Conservation (phyloP, 495 filamentous ascomycete genomes). For the Entonaema liquescens region DNA sequence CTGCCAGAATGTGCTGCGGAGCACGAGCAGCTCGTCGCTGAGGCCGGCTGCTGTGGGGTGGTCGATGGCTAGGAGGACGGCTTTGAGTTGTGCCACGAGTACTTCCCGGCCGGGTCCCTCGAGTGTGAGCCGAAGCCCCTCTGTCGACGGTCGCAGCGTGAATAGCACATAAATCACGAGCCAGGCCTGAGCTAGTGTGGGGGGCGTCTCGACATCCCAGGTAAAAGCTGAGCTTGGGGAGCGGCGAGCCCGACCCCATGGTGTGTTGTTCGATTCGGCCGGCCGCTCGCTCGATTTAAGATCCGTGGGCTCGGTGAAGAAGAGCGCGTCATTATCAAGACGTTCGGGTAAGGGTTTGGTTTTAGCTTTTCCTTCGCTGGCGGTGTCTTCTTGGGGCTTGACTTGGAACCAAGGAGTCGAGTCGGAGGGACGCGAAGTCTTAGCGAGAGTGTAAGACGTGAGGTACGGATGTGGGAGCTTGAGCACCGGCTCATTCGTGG, state of each 20-base stretch:
- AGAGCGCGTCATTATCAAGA: constrained; percentile 50
- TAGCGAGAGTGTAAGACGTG: constrained; percentile 52
- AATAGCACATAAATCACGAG: constrained; percentile 67
- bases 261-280: constrained; percentile 56
- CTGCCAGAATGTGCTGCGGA: constrained; percentile 71
- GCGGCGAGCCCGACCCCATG: constrained; percentile 57
- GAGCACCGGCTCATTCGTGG: constrained; percentile 51
- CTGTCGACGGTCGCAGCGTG: constrained; percentile 61
- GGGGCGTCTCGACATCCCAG: constrained; percentile 50
- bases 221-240: constrained; percentile 49
- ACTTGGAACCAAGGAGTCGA: constrained; percentile 35
- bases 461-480: constrained; percentile 59
- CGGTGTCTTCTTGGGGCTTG: constrained; percentile 27
- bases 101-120: constrained; percentile 50
- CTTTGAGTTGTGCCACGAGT: constrained; percentile 59
- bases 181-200: constrained; percentile 69
- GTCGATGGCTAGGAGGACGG: constrained; percentile 60
- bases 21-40: constrained; percentile 51
- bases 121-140: constrained; percentile 63
- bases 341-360: constrained; percentile 38
- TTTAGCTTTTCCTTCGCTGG: constrained; percentile 3
- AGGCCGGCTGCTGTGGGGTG: constrained; percentile 52
- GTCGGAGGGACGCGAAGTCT: constrained; percentile 41
- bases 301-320: constrained; percentile 54
- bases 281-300: constrained; percentile 58